These are phyloP conservation scores for Beauveria australis DNA, from an alignment of 2,329 filamentous ascomycete species.

Conservation along the genomic window DNA sequence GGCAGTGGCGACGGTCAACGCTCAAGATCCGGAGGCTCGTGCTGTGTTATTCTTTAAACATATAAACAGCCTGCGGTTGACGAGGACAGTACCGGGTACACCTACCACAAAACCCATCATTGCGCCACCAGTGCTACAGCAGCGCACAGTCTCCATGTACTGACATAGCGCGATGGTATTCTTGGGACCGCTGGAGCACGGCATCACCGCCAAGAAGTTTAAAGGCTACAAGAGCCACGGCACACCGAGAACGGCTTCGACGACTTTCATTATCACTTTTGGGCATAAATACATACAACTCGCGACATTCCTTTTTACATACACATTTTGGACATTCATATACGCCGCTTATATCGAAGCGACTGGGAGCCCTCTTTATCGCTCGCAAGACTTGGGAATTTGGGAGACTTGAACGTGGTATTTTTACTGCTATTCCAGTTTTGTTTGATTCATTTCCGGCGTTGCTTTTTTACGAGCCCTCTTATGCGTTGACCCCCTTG, in stretches of 20 bases:
- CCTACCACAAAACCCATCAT: not conserved
- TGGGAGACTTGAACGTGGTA: constrained; percentile 14
- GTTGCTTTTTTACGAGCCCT: constrained; percentile 1
- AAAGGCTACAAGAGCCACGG: not conserved
- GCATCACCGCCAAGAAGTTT: not conserved
- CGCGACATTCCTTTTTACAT: constrained; percentile 7
- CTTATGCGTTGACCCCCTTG: not conserved
- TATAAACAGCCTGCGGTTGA: constrained; percentile 26
- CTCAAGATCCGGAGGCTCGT: constrained; percentile 32
- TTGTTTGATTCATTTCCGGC: constrained; percentile 14
- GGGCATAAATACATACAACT: constrained; percentile 4
- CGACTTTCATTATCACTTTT: not conserved
- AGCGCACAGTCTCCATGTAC: not conserved
- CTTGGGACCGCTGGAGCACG: not conserved
- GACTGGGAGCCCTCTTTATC: constrained; percentile 10
- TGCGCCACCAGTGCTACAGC: not conserved
- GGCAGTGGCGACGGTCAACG: constrained; percentile 32
- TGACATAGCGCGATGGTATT: not conserved
- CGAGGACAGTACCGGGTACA: not conserved
- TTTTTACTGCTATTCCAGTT: constrained; percentile 15
- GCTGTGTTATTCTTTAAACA: constrained; percentile 44
- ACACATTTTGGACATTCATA: constrained; percentile 11
- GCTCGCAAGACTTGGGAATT: not conserved
- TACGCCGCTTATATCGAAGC: constrained; percentile 1
- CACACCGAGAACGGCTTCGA: not conserved